Conservation (phyloP, 352 stramenopile species). For the Elongisporangium anandrum region DNA sequence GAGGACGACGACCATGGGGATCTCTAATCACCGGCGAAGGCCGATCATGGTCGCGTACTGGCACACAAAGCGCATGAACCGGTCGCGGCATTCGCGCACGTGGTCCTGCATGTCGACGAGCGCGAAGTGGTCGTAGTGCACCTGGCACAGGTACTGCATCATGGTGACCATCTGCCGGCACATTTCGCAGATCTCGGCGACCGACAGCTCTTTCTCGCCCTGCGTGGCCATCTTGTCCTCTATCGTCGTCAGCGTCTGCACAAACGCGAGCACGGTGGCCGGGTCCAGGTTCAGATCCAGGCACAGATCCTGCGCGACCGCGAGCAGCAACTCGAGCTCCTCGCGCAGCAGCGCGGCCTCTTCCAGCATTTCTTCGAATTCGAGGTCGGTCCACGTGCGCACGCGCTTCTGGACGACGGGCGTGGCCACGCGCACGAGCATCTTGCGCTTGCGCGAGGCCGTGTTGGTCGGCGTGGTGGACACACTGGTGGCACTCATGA, state of each 20-base stretch:
- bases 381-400: conserved; percentile 55
- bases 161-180: conserved; percentile 66
- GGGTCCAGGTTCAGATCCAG: conserved; percentile 40
- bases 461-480: conserved; percentile 7
- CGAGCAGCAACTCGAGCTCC: conserved; percentile 63
- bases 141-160: conserved; percentile 67
- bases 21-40: conserved; percentile 18
- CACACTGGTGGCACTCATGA: not conserved
- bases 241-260: conserved; percentile 26
- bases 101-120: conserved; percentile 75
- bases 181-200: conserved; percentile 53
- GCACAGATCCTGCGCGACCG: conserved; percentile 54
- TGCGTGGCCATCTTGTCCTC: conserved; percentile 43
- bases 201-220: conserved; percentile 32
- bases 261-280: conserved; percentile 23
- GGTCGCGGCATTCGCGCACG: conserved; percentile 55
- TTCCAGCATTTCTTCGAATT: conserved; percentile 72
- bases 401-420: conserved; percentile 35
- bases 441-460: conserved; percentile 44
- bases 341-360: conserved; percentile 63
- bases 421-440: conserved; percentile 22
- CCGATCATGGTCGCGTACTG: conserved; percentile 68
- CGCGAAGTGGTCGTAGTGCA: conserved; percentile 63
- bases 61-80: conserved; percentile 75
- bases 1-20: no score